A percentile compares a stretch with the other conserved stretches of the same genome.
Evolutionary conservation across 2,329 filamentous ascomycete genomes (phyloP).

Genomic region (Nothophoma quercina): DNA sequence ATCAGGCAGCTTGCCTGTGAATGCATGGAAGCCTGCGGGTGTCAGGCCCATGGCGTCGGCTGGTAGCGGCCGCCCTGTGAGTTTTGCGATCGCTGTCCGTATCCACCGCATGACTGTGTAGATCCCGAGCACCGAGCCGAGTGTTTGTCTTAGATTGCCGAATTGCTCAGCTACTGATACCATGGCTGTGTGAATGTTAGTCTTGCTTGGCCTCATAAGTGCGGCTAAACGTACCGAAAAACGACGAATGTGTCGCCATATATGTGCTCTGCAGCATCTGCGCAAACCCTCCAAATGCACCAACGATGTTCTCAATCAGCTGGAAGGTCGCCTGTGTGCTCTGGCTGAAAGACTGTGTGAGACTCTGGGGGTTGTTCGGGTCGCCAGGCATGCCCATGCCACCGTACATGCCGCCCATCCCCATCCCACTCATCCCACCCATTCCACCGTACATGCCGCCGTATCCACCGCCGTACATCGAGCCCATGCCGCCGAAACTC

Average conservation of each 20-base stretch:
- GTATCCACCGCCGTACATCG: slow-evolving; percentile 47
- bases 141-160: slow-evolving; percentile 87
- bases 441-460: slow-evolving; percentile 57
- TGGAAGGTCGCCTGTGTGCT: slow-evolving; percentile 97
- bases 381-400: slow-evolving; percentile 59
- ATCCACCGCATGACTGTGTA: slow-evolving; percentile 97
- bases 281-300: slow-evolving; percentile 94
- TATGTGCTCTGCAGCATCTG: slow-evolving; percentile 99
- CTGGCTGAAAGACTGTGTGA: slow-evolving; percentile 94
- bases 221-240: slow-evolving; percentile 76
- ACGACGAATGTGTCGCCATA: slow-evolving; percentile 98
- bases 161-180: slow-evolving; percentile 98
- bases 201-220: not conserved
- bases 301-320: slow-evolving; percentile 96
- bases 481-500: slow-evolving; percentile 5
- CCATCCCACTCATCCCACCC: slow-evolving; percentile 41
- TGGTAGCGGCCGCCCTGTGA: slow-evolving; percentile 89
- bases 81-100: slow-evolving; percentile 85
- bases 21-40: slow-evolving; percentile 87
- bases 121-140: slow-evolving; percentile 92
- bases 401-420: slow-evolving; percentile 57
- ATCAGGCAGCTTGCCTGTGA: slow-evolving; percentile 76
- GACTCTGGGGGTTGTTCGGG: slow-evolving; percentile 88
- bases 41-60: slow-evolving; percentile 88
- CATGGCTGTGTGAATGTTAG: slow-evolving; percentile 70